These are phyloP conservation scores for Chrysoporthe cubensis DNA, from an alignment of 2,329 filamentous ascomycete species.

Conservation along the genomic window DNA sequence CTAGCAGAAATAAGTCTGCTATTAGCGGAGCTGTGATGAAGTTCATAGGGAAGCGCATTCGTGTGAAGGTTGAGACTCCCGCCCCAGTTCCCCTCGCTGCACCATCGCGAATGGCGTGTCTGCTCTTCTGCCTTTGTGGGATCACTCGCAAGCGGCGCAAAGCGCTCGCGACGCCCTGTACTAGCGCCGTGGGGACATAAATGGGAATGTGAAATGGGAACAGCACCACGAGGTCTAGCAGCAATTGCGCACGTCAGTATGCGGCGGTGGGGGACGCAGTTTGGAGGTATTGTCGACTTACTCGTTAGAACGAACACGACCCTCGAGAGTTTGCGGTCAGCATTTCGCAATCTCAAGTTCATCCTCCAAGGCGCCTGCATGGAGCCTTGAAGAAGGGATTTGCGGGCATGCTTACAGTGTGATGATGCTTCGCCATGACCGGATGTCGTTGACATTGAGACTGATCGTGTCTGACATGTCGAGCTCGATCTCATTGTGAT, in stretches of 20 bases:
- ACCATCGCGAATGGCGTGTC: constrained; percentile 32
- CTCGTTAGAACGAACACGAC: constrained; percentile 72
- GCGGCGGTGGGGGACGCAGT: neutral
- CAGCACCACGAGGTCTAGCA: constrained; percentile 67
- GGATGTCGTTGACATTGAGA: constrained; percentile 60
- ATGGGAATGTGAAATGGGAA: constrained; percentile 71
- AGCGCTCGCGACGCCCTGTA: constrained; percentile 47
- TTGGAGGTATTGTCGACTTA: constrained; percentile 47
- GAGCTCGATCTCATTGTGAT: constrained; percentile 16
- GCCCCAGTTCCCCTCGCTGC: neutral
- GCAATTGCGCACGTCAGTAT: constrained; percentile 4
- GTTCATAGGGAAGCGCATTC: constrained; percentile 66
- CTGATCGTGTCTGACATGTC: constrained; percentile 31
- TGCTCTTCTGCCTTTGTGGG: constrained; percentile 41
- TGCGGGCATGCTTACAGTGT: constrained; percentile 48
- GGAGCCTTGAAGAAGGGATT: neutral
- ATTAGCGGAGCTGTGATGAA: constrained; percentile 73
- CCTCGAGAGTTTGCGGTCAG: neutral
- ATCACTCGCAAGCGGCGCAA: constrained; percentile 57
- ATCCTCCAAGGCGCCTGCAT: neutral
- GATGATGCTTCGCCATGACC: constrained; percentile 69
- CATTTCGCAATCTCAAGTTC: neutral
- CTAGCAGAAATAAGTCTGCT: constrained; percentile 72
- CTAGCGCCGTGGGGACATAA: constrained; percentile 57
- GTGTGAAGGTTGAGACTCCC: constrained; percentile 46